Base-by-base conservation (phyloP, 75 land plant genomes). In the Sequoia sempervirens region DNA sequence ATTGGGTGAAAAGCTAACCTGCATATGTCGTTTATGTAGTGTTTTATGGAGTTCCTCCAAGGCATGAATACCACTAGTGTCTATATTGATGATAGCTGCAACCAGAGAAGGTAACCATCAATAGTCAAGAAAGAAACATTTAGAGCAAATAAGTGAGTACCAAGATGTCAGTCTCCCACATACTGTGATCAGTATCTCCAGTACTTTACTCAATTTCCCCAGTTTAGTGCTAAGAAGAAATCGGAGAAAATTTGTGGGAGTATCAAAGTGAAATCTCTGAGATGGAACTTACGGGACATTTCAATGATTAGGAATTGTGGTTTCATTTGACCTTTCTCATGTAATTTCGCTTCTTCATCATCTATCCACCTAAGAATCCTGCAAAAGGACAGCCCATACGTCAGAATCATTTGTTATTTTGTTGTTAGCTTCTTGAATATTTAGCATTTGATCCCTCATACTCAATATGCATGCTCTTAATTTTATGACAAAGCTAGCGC, bases 31-130 rank as follows among this genome's bases (percentile, higher is more conserved):
- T 83, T 93, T 93, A 52, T 90, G 89, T 38, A 97, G 88, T 68
- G 86, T 85, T 58, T 81, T 88, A 80, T 82, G 83, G 80, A 97
- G 79, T 78, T 96, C 98, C 86, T 95, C 96, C 72, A 97, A 84
- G 68, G 95, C 92, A 86, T 93, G 93, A 74, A 95, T 90, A 47
- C 98, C 98, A 81, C 92, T 92, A 4, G 96, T 96, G 86, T 97
- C 99, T 14, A 97, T 93, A 84, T 90, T 95, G 72, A 90, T 96
- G 11, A 97, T 94, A 83, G 99, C 99, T 97, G 94, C 81, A 85
- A 75, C 36, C 45, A 79, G 53, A 85, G 38, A 81, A 3, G 6
- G 30, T 56, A 23, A 20, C 13, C 68, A 26, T 75, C 6, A 85
- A 7, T 15, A 50, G 28, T 26, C 83, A 28, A 72, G 17, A 41